Conservation (phyloP, 2,329 filamentous ascomycete genomes). For the Didymella keratinophila region DNA sequence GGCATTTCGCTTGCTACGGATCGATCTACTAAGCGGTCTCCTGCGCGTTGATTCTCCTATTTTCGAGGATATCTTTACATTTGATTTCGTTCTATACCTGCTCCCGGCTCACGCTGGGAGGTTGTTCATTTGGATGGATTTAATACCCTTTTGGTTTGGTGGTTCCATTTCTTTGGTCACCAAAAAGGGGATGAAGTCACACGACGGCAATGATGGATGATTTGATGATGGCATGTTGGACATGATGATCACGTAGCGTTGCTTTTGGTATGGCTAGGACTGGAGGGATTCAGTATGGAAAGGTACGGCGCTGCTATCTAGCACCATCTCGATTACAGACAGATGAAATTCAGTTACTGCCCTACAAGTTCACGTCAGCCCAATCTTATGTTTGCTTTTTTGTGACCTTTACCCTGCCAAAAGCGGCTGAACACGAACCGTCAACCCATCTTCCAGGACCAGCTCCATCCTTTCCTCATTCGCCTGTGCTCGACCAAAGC, state of each 20-base stretch:
- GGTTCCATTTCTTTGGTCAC: constrained; percentile 14
- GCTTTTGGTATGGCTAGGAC: background rate
- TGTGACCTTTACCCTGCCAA: background rate
- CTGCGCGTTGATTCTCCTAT: too few species aligned
- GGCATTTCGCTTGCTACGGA: constrained; percentile 23
- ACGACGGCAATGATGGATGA: constrained; percentile 15
- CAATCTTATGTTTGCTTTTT: constrained; percentile 8
- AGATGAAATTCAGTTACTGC: constrained; percentile 12
- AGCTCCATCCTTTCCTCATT: background rate
- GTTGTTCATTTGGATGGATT: constrained; percentile 31
- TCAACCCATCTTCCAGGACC: background rate
- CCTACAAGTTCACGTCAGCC: constrained; percentile 1
- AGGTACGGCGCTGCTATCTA: constrained; percentile 14
- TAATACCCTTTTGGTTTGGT: constrained; percentile 36
- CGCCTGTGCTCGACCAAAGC: background rate
- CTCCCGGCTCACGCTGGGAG: constrained; percentile 31
- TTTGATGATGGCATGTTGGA: constrained; percentile 18
- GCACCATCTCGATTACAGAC: constrained; percentile 18
- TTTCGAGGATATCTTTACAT: constrained; percentile 15
- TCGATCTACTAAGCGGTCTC: constrained; percentile 28
- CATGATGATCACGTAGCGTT: constrained; percentile 20
- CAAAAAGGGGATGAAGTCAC: constrained; percentile 10
- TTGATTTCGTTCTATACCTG: constrained; percentile 39
- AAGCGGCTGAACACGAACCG: background rate
- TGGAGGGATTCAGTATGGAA: constrained; percentile 15